Percentiles rank a stretch among this genome's conserved stretches.
These are phyloP conservation scores for Podila verticillata DNA, from an alignment of 192 early-diverging fungal species.

Conservation along the genomic window DNA sequence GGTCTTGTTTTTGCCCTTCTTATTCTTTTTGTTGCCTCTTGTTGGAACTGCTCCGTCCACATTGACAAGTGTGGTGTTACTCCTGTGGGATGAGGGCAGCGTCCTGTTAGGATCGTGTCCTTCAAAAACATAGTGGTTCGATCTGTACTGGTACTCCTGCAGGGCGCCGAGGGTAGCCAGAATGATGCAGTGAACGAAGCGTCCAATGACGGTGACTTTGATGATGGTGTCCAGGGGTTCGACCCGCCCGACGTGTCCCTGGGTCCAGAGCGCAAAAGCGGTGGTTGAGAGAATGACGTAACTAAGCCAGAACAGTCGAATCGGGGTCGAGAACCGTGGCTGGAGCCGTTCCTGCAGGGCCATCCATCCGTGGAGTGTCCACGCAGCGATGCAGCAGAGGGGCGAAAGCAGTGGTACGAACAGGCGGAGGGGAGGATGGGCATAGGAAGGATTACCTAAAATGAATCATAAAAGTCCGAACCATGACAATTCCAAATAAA, in stretches of 20 bases:
- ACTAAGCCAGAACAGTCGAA: conserved; percentile 33
- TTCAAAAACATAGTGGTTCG: neutral
- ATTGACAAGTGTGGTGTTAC: conserved; percentile 19
- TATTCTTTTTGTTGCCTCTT: conserved; percentile 14
- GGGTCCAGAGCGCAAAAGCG: conserved; percentile 22
- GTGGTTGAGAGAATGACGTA: conserved; percentile 21
- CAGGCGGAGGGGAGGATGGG: neutral
- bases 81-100: conserved; percentile 9
- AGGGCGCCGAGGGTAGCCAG: conserved; percentile 8
- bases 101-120: neutral
- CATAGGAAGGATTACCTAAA: conserved; percentile 13
- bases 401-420: conserved; percentile 21
- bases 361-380: conserved; percentile 18
- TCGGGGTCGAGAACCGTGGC: conserved; percentile 11
- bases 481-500: neutral
- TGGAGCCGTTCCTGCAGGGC: conserved; percentile 22
- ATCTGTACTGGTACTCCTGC: conserved; percentile 21
- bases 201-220: conserved; percentile 8
- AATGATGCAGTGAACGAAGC: conserved; percentile 16
- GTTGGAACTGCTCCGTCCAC: neutral
- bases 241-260: neutral
- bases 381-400: conserved; percentile 24
- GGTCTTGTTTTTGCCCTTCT: conserved; percentile 5
- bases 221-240: neutral
- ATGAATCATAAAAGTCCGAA: too few species aligned